phyloP scores from a whole-genome alignment of 2,329 filamentous ascomycete genomes.

The Colletotrichum noveboracense region DNA sequence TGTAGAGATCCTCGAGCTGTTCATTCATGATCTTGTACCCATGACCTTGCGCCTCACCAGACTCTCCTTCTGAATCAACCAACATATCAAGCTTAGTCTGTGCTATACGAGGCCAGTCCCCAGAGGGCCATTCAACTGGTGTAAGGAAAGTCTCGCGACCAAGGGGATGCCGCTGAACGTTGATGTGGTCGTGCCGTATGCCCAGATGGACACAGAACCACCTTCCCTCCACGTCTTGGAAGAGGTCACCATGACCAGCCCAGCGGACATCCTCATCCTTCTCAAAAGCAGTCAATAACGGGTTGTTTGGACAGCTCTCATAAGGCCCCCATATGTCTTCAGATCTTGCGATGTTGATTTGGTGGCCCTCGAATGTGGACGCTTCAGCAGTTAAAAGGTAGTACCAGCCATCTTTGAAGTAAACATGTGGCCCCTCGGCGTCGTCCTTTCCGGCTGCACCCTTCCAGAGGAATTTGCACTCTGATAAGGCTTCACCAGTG shows the following conservation, averaged over 20 bases:
- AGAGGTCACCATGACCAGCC: not conserved
- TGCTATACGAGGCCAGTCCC: not conserved
- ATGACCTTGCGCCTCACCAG: not conserved
- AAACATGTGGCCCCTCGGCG: conserved; percentile 37
- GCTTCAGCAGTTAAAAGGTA: conserved; percentile 46
- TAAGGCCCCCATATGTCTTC: conserved; percentile 25
- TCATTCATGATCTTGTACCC: not conserved
- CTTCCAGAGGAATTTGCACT: not conserved
- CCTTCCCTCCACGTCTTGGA: not conserved
- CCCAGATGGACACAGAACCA: not conserved
- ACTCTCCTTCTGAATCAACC: not conserved
- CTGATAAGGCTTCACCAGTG: conserved; percentile 26
- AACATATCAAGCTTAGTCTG: not conserved
- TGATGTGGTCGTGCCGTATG: not conserved
- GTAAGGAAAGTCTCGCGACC: not conserved
- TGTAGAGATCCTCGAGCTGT: not conserved
- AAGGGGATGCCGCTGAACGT: not conserved
- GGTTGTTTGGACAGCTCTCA: not conserved
- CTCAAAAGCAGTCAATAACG: not conserved
- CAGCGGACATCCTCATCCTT: not conserved
- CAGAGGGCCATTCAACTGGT: not conserved
- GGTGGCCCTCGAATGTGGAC: conserved; percentile 34
- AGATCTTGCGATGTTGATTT: conserved; percentile 25
- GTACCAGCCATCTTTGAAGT: conserved; percentile 30
- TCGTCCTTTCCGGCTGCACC: conserved; percentile 23